phyloP scores from a whole-genome alignment of 257 asterid genomes.

The Solanum neorickii region DNA sequence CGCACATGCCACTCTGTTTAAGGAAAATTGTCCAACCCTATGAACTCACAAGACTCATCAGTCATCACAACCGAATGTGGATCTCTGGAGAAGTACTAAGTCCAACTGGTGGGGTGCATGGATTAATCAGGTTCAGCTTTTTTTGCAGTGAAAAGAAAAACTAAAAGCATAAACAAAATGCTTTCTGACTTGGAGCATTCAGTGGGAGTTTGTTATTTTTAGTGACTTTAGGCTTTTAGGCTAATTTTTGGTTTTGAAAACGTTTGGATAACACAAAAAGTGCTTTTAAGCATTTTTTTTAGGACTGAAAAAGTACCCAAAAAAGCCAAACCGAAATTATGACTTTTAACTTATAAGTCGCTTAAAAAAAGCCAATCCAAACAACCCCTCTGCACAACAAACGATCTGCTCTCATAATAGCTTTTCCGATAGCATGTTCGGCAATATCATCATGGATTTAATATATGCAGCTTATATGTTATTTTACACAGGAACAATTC shows the following conservation, averaged over 20 bases:
- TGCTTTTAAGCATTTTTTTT: not conserved
- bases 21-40: not conserved
- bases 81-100: not conserved
- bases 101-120: not conserved
- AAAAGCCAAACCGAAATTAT: not conserved
- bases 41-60: not conserved
- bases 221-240: not conserved
- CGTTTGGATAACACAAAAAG: not conserved
- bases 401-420: not conserved
- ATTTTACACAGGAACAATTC: not conserved
- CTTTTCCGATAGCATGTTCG: not conserved
- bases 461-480: not conserved
- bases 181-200: not conserved
- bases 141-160: not conserved
- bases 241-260: not conserved
- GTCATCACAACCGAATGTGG: not conserved
- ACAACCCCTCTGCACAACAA: not conserved
- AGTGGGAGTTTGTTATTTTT: not conserved
- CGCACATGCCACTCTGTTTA: not conserved
- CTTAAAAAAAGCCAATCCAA: not conserved
- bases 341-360: not conserved
- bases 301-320: not conserved
- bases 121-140: not conserved
- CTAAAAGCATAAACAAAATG: not conserved
- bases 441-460: not conserved